A percentile compares a stretch with the other conserved stretches of the same genome.
Evolutionary conservation across 176 grass and related monocot genomes (phyloP).

Genomic region (Carex scoparia): DNA sequence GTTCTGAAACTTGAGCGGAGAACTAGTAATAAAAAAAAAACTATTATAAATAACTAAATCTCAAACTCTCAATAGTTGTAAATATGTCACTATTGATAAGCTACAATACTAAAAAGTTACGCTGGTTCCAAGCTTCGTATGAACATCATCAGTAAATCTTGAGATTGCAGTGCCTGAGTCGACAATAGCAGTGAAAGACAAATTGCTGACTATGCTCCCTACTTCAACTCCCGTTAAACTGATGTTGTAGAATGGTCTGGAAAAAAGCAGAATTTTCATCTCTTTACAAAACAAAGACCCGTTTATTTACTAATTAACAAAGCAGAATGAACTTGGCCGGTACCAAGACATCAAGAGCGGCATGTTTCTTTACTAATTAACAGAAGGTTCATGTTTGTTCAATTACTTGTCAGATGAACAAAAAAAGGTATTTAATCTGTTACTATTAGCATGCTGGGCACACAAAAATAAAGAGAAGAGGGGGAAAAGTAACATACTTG

Average conservation of each 20-base stretch:
- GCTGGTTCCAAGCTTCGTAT: conserved; percentile 30
- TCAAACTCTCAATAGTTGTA: background rate
- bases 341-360: background rate
- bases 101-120: conserved; percentile 22
- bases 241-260: conserved; percentile 57
- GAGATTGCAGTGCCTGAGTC: conserved; percentile 78
- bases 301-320: background rate
- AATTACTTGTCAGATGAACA: background rate
- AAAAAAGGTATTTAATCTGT: background rate
- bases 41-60: background rate
- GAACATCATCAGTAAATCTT: conserved; percentile 44
- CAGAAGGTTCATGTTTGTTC: background rate
- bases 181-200: conserved; percentile 39
- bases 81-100: background rate
- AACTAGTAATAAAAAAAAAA: background rate
- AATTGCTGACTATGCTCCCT: background rate
- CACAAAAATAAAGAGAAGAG: background rate
- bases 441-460: background rate
- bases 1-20: conserved; percentile 18
- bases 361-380: background rate
- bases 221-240: conserved; percentile 45
- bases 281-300: background rate
- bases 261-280: background rate
- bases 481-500: background rate
- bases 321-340: background rate